A percentile compares a stretch with the other conserved stretches of the same genome.
phyloP scores from a whole-genome alignment of 148 eudicot genomes.

The Diospyros lotus region DNA sequence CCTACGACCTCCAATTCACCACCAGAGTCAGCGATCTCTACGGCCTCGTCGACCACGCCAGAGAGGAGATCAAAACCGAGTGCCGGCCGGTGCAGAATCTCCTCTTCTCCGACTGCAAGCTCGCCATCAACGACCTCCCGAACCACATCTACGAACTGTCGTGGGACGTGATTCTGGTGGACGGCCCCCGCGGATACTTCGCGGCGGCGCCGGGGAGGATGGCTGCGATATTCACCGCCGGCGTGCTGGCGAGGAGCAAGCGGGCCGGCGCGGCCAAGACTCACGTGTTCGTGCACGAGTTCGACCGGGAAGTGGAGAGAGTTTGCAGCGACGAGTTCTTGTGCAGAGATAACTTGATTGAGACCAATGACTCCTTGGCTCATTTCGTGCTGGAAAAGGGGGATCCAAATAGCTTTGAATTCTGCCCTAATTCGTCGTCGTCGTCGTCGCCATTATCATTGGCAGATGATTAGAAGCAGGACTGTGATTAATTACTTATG shows the following conservation, averaged over 20 bases:
- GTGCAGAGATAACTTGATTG: constrained; percentile 76
- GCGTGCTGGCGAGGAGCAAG: constrained; percentile 65
- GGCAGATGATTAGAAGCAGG: no score
- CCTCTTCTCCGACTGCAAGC: constrained; percentile 66
- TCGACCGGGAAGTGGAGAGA: constrained; percentile 66
- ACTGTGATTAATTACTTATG: no score
- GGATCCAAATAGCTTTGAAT: constrained; percentile 20
- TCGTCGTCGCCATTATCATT: no score
- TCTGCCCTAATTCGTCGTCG: constrained; percentile 10
- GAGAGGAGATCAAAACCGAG: constrained; percentile 20
- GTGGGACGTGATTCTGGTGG: constrained; percentile 80
- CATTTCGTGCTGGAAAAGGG: constrained; percentile 55
- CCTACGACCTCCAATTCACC: constrained; percentile 68
- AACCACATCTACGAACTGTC: constrained; percentile 64
- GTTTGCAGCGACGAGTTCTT: constrained; percentile 66
- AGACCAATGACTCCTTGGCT: constrained; percentile 43
- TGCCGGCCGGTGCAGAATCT: constrained; percentile 79
- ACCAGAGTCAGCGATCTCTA: constrained; percentile 38
- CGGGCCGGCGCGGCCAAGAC: constrained; percentile 27
- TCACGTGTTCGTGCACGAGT: constrained; percentile 82
- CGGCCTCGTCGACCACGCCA: constrained; percentile 32
- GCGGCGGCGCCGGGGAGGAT: constrained; percentile 57
- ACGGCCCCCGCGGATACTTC: constrained; percentile 69
- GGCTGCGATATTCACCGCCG: constrained; percentile 72
- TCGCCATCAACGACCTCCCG: constrained; percentile 75